Base-by-base conservation (phyloP, 1,284 basidiomycete genomes). In the Ganoderma boninense region DNA sequence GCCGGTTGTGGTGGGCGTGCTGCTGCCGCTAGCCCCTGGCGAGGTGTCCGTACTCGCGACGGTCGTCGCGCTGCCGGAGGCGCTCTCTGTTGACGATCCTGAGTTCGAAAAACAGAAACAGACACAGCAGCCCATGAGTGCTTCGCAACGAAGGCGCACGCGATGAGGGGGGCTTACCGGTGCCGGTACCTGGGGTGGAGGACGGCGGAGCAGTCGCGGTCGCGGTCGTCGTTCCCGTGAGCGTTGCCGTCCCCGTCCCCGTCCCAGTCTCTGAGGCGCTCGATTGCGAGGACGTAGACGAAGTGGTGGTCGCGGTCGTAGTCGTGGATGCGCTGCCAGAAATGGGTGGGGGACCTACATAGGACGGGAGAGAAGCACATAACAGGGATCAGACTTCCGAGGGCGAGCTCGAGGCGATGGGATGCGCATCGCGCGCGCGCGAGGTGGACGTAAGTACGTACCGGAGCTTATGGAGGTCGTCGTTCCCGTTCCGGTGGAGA, bases 391-490 rank as follows among this genome's bases (percentile, higher is more conserved):
- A 57, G 16, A 57, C 10, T 20, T 56, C 16, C 54, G 29, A 57
- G 26, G 29, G 29, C n/a, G n/a, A n/a, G n/a, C n/a, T n/a, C 29
- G 14, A 57, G 14, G 57, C 38, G 7, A 2, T 2, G 10, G 38
- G 10, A 8, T 16, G 32, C 6, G n/a, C n/a, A n/a, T n/a, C n/a
- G n/a, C n/a, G n/a, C n/a, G n/a, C n/a, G 26, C 10, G 26, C 4
- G 23, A 14, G 10, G 0, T 6, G 6, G 52, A 16, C 16, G 5
- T 13, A 4, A 5, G 16, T 14, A 57, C 54, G 54, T 49, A 69
- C 72, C 72, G 3, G 72, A 73, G 2, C 66, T 66, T 62, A 73
- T 73, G 59, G 70, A 71, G 16, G 70, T n/a, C n/a, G n/a, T n/a
- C 4, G 46, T 49, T 23, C 49, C 44, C 8, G 57, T 70, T 14